These are phyloP conservation scores for Globisporangium heterothallicum DNA, from an alignment of 352 stramenopile species.

Conservation along the genomic window DNA sequence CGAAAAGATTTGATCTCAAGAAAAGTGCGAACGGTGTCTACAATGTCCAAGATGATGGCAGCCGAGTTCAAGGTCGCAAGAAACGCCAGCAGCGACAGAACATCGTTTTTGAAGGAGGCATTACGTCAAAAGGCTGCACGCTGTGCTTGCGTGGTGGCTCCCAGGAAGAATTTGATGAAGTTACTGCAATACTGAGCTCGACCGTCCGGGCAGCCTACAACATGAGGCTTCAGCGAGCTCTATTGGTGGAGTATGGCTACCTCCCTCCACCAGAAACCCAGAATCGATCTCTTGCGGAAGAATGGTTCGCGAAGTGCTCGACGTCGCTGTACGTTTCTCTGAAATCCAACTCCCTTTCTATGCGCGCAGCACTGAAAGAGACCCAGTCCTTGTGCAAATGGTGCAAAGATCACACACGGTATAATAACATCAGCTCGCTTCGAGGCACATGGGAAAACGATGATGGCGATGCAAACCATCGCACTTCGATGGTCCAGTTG, in stretches of 20 bases:
- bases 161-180: constrained; percentile 56
- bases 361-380: constrained; percentile 76
- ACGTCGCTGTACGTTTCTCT: constrained; percentile 80
- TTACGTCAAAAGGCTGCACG: constrained; percentile 68
- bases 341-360: constrained; percentile 83
- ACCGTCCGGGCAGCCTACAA: constrained; percentile 77
- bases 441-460: constrained; percentile 37
- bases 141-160: constrained; percentile 74
- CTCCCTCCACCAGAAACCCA: constrained; percentile 42
- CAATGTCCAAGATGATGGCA: constrained; percentile 9
- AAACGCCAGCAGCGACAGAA: constrained; percentile 76
- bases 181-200: constrained; percentile 49
- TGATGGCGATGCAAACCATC: constrained; percentile 7
- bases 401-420: constrained; percentile 78
- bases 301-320: constrained; percentile 78
- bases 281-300: constrained; percentile 64
- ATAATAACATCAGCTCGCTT: constrained; percentile 81
- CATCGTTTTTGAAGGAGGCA: constrained; percentile 81
- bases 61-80: constrained; percentile 15
- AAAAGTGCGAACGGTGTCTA: constrained; percentile 21
- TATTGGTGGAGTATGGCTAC: constrained; percentile 58
- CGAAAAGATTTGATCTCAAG: constrained; percentile 42
- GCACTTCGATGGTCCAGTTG: constrained; percentile 7
- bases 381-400: constrained; percentile 78
- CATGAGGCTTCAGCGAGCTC: constrained; percentile 63